phyloP scores from a whole-genome alignment of 169 alveolate species.

The Toxoplasma gondii region DNA sequence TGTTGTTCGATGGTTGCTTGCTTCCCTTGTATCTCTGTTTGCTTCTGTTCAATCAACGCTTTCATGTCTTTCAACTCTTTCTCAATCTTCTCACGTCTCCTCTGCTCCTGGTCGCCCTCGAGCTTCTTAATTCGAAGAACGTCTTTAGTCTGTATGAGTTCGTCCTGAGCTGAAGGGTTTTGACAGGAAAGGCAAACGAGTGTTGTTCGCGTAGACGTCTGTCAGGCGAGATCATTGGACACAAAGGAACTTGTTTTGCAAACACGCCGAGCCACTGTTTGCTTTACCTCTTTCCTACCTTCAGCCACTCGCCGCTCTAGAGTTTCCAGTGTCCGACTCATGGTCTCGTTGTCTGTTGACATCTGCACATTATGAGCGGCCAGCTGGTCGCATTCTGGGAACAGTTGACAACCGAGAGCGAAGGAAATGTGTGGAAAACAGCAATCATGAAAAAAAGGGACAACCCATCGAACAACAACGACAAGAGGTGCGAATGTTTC shows the following conservation, averaged over 20 bases:
- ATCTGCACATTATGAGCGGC: conserved; percentile 7
- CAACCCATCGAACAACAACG: conserved; percentile 14
- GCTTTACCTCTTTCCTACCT: neutral
- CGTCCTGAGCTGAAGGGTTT: conserved; percentile 11
- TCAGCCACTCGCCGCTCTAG: neutral
- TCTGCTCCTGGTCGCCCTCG: conserved; percentile 16
- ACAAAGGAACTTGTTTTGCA: too few species aligned
- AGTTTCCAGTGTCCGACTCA: neutral
- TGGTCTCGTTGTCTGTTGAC: neutral
- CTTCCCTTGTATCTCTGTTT: neutral
- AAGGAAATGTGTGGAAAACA: neutral
- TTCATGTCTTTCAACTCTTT: conserved; percentile 25
- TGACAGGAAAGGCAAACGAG: too few species aligned
- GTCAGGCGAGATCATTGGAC: too few species aligned
- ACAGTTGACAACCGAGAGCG: neutral
- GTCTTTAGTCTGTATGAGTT: conserved; percentile 31
- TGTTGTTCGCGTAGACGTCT: too few species aligned
- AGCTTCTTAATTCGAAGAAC: conserved; percentile 25
- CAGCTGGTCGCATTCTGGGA: conserved; percentile 18
- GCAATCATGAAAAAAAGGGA: neutral
- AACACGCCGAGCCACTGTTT: too few species aligned
- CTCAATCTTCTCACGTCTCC: conserved; percentile 39
- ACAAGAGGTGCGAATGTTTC: neutral
- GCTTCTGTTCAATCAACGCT: conserved; percentile 22
- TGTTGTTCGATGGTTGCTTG: conserved; percentile 38